Evolutionary conservation across 352 stramenopile species (phyloP), one percentile per base, ranked within the genome.

Genomic region (Phytophthora macrochlamydospora): DNA sequence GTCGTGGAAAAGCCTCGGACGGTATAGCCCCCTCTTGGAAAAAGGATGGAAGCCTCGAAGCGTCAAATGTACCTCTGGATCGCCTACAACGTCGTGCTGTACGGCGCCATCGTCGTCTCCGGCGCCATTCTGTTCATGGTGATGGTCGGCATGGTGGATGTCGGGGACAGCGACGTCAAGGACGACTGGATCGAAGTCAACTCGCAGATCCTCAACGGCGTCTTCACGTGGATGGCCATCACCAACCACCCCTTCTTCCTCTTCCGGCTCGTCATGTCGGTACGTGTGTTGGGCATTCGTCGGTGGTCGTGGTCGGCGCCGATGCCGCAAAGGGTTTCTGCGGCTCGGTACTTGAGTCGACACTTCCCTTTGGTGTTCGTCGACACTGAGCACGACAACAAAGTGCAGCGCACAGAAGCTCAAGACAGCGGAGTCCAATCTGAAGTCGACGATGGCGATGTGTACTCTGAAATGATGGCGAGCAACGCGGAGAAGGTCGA

Each of bases 201-300:
- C 62, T 80, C 72, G 56, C 72, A 80, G 56, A 80, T 80, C 54
- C 72, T 80, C 52, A 80, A 80, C 50, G 72, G 56, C 5, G 67
- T 76, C 33, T 80, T 80, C 51, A 77, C 72, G 49, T 74, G 71
- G 64, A 73, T 75, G 59, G 72, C 72, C 11, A 30, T 80, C 12
- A 75, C 65, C 38, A 80, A 70, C 43, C 72, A 80, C 56, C 72
- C 72, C 2, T 75, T 80, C 51, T 75, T 76, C 65, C 18, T 77
- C 54, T 76, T 69, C 30, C 56, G 65, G 6, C 65, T 80, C 2
- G 18, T 54, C 38, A 67, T 61, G 37, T 59, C 43, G n/a, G 44
- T 71, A 43, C 62, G 56, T 24, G 56, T 75, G 24, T 30, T 71
- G 14, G 62, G 67, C 11, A 64, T 67, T 13, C 55, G 60, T 12